Evolutionary conservation across 352 stramenopile species (phyloP), one percentile per base, ranked within the genome.

Genomic region (Pythium graminicola): DNA sequence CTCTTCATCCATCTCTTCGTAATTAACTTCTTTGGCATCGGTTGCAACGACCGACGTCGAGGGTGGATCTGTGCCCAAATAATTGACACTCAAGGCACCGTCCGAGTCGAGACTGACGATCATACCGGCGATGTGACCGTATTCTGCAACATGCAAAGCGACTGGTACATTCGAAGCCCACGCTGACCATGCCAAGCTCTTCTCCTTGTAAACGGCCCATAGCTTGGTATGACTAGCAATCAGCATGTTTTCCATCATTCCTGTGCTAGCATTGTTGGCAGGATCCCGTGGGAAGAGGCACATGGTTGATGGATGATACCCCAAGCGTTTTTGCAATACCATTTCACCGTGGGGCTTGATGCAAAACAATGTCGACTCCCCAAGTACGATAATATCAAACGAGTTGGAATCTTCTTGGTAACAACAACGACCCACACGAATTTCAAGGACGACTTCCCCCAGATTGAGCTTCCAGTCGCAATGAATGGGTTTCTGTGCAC

Each of bases 1-100:
- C 57, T 96, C 88, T 45, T 91, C 81, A 49, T 97, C 86, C 67
- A 96, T 95, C 50, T 94, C 83, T 48, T 93, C 85, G 45, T 96
- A 96, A 53, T 95, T 92, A 33, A 97, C 64, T 23, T 95, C 83
- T 41, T 95, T 95, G 16, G 67, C 70, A 27, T 87, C 76, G 2
- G 74, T 55, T 1, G 69, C 67, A 10, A 86, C 76, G 4, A 95
- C 71, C 1, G 84, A 65, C 17, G 78, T 83, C 2, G 82, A 87
- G 13, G 84, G 85, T 16, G 86, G 85, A 46, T 96, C 86, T 1
- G 86, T 97, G 11, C 87, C 86, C 65, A 96, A 82, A 62, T 96
- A 96, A 57, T 83, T 91, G 1, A 95, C 78, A 50, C 62, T 73
- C 20, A 97, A 45, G 7, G 68, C 64, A 29, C 87, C 87, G 23